phyloP scores from a whole-genome alignment of 2,329 filamentous ascomycete species.

The Rutstroemia sp. region DNA sequence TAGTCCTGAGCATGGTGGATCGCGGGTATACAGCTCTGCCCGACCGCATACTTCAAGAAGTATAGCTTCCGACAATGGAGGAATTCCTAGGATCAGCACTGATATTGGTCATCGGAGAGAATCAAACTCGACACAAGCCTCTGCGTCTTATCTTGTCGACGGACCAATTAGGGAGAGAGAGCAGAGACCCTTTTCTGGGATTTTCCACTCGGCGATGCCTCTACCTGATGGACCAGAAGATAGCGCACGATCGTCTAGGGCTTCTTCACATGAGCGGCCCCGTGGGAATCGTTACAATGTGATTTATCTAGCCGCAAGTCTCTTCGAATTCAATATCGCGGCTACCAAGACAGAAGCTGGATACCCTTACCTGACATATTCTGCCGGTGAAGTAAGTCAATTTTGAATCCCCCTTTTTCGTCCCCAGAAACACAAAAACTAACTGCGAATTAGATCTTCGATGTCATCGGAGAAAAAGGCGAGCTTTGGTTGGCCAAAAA shows the following conservation, averaged over 20 bases:
- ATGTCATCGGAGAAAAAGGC: constrained; percentile 92
- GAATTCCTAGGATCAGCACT: constrained; percentile 41
- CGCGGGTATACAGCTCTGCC: constrained; percentile 16
- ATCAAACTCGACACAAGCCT: constrained; percentile 48
- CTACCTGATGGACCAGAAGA: constrained; percentile 59
- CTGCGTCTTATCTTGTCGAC: constrained; percentile 35
- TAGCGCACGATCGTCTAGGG: constrained; percentile 46
- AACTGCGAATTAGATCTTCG: constrained; percentile 55
- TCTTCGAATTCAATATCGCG: constrained; percentile 97
- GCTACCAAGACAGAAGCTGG: constrained; percentile 86
- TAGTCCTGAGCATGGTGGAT: constrained; percentile 44
- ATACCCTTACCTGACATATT: constrained; percentile 93
- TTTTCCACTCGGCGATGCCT: constrained; percentile 84
- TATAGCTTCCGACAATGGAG: constrained; percentile 42
- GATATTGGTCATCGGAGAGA: constrained; percentile 45
- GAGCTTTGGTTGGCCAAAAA: constrained; percentile 97
- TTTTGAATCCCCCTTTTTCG: not conserved
- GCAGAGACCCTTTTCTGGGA: constrained; percentile 55
- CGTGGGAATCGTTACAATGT: constrained; percentile 57
- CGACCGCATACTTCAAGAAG: constrained; percentile 55
- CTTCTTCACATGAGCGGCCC: constrained; percentile 51
- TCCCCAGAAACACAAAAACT: not conserved
- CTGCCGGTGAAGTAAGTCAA: constrained; percentile 71
- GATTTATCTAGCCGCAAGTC: constrained; percentile 83
- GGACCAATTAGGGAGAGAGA: constrained; percentile 19